Base-by-base conservation (phyloP, 257 asterid genomes). In the Lycium ferocissimum region DNA sequence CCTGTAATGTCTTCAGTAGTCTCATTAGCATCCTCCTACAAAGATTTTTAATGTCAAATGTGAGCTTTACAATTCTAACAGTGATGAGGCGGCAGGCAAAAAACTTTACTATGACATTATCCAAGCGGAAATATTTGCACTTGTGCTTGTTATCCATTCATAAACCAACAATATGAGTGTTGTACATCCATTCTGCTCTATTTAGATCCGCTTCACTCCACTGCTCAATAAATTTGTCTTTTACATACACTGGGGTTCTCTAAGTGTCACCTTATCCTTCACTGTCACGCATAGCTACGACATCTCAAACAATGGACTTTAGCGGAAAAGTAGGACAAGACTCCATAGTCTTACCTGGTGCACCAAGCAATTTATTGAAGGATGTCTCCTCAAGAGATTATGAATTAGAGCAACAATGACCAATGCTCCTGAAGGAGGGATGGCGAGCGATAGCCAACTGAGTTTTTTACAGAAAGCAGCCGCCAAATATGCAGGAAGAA, bases 401-500 rank as follows among this genome's bases (percentile, higher is more conserved):
- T 94, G 97, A 81, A 95, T 95, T 90, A 97, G 88, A 79, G 98
- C 97, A 89, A 90, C 86, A 81, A 92, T 91, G 83, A 97, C 90
- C 49, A 97, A 88, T 33, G 94, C 92, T 85, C 99, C 98, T 45
- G 98, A 93, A 43, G 99, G 97, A 84, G 98, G 96, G 70, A 91
- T 91, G 70, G 89, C 86, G 85, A 94, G 93, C 35, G 96, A 94
- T 80, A 97, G 93, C 85, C 98, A 92, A 85, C 99, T 94, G 89
- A 97, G 85, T 87, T 92, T 97, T 91, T 97, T 97, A 86, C 98
- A 94, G 87, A 95, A 97, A 58, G 98, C 91, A 87, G 98, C 97
- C 53, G 98, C 97, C 91, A 95, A 89, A 90, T 97, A 97, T 18
- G 99, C 98, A 11, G 99, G 98, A 89, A 97, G 97, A 85, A 95